Conservation (phyloP, 129 eudicot genomes). For the Tagetes erecta region DNA sequence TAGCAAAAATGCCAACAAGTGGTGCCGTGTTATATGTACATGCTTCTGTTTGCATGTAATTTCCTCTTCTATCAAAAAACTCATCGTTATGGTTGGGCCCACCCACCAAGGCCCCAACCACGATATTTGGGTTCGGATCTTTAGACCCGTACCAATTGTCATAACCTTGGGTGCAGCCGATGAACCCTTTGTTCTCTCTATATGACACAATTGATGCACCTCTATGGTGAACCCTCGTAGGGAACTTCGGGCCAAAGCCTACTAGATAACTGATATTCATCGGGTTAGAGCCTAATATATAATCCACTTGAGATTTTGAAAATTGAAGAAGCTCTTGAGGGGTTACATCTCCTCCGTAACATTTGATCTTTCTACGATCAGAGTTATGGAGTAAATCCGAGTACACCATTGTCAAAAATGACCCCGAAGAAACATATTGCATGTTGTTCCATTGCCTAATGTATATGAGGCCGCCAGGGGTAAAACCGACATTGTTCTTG, state of each 20-base stretch:
- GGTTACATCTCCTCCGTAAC: conserved; percentile 47
- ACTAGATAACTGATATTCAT: conserved; percentile 73
- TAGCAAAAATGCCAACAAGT: conserved; percentile 81
- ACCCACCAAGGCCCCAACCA: conserved; percentile 77
- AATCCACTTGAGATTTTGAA: conserved; percentile 75
- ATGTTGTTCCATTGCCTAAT: conserved; percentile 87
- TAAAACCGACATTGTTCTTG: conserved; percentile 47
- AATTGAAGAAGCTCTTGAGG: conserved; percentile 53
- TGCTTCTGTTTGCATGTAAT: conserved; percentile 82
- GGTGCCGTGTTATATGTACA: conserved; percentile 87
- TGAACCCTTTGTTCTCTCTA: conserved; percentile 59
- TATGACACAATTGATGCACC: conserved; percentile 69
- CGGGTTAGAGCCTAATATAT: conserved; percentile 81
- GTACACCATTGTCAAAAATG: conserved; percentile 55
- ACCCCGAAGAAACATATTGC: conserved; percentile 73
- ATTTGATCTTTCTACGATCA: conserved; percentile 37
- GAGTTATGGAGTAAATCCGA: conserved; percentile 54
- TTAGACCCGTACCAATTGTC: conserved; percentile 55
- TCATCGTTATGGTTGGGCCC: conserved; percentile 65
- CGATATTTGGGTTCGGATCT: conserved; percentile 64
- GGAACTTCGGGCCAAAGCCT: conserved; percentile 66
- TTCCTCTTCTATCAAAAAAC: conserved; percentile 59
- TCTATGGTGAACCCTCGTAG: conserved; percentile 79
- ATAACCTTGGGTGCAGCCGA: conserved; percentile 87
- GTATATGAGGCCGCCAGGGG: conserved; percentile 79